Conservation (phyloP, 805 yeast species). For the Clavispora phyllophila region DNA sequence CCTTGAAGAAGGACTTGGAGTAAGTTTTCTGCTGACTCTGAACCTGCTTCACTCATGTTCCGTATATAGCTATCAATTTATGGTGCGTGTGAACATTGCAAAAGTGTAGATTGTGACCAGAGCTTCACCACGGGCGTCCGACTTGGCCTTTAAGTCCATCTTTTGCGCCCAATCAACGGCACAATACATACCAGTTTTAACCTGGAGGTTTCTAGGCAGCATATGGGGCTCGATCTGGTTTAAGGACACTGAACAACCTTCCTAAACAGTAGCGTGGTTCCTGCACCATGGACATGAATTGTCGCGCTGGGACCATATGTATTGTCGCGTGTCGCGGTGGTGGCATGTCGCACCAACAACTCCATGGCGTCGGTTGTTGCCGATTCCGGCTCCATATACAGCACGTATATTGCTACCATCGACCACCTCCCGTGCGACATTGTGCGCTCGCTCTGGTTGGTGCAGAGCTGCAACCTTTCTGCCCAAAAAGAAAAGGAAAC, state of each 20-base stretch:
- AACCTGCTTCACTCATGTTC: background rate
- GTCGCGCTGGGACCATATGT: background rate
- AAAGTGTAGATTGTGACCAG: too few relatives aligned
- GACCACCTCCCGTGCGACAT: slow-evolving; percentile 43
- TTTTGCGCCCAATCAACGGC: too few relatives aligned
- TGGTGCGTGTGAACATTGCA: background rate
- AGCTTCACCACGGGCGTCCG: too few relatives aligned
- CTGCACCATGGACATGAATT: too few relatives aligned
- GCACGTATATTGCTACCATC: slow-evolving; percentile 36
- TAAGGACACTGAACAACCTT: too few relatives aligned
- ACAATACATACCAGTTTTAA: too few relatives aligned
- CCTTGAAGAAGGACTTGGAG: slow-evolving; percentile 95
- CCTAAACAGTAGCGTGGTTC: too few relatives aligned
- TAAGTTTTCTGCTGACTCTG: background rate
- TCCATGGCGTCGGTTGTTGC: slow-evolving; percentile 12
- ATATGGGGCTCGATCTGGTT: too few relatives aligned
- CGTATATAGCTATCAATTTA: slow-evolving; percentile 8
- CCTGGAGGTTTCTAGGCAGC: too few relatives aligned
- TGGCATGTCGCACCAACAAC: background rate
- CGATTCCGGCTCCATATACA: slow-evolving; percentile 26
- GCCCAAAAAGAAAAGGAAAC: slow-evolving; percentile 18
- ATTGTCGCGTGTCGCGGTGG: background rate
- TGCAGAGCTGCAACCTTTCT: slow-evolving; percentile 32
- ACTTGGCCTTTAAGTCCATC: too few relatives aligned
- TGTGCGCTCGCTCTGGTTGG: slow-evolving; percentile 38